Percentiles rank a stretch among this genome's conserved stretches.
Conservation (phyloP, 2,329 filamentous ascomycete genomes). For the Shiraia sp. region DNA sequence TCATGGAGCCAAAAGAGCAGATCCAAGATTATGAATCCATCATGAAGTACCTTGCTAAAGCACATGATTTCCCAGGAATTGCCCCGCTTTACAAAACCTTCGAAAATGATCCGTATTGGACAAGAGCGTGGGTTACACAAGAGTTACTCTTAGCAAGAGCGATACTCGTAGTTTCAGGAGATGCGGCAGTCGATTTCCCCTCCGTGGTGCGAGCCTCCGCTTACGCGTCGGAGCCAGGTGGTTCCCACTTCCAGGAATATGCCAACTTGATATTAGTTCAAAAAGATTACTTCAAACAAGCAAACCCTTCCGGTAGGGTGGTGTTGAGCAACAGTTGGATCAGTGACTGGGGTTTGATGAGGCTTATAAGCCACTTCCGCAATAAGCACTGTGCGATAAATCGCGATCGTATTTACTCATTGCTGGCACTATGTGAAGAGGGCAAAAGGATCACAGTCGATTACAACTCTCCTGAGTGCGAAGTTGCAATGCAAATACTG, state of each 20-base stretch:
- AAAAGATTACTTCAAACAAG: background rate
- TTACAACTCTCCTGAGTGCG: conserved; percentile 3
- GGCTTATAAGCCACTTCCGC: conserved; percentile 6
- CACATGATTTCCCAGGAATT: too few species aligned
- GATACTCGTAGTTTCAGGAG: conserved; percentile 2
- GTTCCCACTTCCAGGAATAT: background rate
- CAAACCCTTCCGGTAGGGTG: background rate
- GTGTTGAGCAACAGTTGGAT: background rate
- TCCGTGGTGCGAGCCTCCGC: too few species aligned
- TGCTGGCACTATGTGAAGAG: conserved; percentile 5
- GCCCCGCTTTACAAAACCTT: too few species aligned
- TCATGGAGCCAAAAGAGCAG: too few species aligned
- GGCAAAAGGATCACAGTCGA: conserved; percentile 1
- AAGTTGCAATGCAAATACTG: conserved; percentile 2
- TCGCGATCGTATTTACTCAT: conserved; percentile 6
- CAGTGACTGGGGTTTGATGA: conserved; percentile 4
- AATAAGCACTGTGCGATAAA: conserved; percentile 7
- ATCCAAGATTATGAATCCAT: too few species aligned
- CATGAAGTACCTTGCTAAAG: too few species aligned
- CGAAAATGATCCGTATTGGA: conserved; percentile 7
- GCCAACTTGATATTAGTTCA: conserved; percentile 1
- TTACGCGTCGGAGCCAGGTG: too few species aligned
- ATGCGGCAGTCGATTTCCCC: background rate
- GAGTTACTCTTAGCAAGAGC: conserved; percentile 6
- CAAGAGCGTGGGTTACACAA: conserved; percentile 13